Evolutionary conservation across 2,329 filamentous ascomycete species (phyloP).

Genomic region (Stachybotrys echinatus): DNA sequence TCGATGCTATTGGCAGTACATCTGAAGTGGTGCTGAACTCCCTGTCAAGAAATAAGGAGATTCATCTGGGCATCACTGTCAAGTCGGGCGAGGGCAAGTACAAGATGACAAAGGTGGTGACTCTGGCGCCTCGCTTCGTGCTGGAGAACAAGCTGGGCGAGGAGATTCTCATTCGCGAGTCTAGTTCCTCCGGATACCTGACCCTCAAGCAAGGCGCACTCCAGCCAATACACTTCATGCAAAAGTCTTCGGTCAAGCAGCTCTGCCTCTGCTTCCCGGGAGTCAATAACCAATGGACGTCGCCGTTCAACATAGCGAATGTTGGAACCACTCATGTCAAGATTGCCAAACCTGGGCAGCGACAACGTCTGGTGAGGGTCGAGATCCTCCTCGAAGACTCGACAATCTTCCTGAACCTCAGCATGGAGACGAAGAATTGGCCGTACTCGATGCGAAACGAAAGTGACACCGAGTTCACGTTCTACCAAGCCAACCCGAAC

Average conservation of each 20-base stretch:
- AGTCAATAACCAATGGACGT: conserved; percentile 95
- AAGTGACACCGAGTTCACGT: conserved; percentile 93
- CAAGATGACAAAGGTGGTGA: conserved; percentile 94
- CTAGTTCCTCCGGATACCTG: conserved; percentile 82
- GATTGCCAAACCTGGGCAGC: conserved; percentile 81
- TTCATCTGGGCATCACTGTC: conserved; percentile 86
- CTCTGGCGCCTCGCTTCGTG: conserved; percentile 85
- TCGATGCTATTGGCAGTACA: conserved; percentile 93
- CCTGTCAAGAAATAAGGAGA: conserved; percentile 65
- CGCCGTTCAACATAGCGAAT: conserved; percentile 95
- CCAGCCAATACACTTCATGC: conserved; percentile 83
- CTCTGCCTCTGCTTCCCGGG: conserved; percentile 89
- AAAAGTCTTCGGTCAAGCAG: conserved; percentile 78
- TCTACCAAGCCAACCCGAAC: conserved; percentile 92
- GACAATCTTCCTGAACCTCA: conserved; percentile 89
- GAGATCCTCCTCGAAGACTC: conserved; percentile 90
- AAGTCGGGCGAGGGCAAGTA: conserved; percentile 94
- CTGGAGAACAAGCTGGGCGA: conserved; percentile 90
- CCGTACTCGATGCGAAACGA: conserved; percentile 98
- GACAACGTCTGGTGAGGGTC: conserved; percentile 80
- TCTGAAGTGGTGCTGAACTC: conserved; percentile 83
- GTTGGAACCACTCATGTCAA: conserved; percentile 91
- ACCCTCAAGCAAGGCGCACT: conserved; percentile 72
- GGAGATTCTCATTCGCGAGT: conserved; percentile 84
- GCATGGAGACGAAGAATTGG: conserved; percentile 90